Evolutionary conservation across 805 yeast genomes (phyloP), one percentile per base, ranked within the genome.

Genomic region (Lipomyces kockii): DNA sequence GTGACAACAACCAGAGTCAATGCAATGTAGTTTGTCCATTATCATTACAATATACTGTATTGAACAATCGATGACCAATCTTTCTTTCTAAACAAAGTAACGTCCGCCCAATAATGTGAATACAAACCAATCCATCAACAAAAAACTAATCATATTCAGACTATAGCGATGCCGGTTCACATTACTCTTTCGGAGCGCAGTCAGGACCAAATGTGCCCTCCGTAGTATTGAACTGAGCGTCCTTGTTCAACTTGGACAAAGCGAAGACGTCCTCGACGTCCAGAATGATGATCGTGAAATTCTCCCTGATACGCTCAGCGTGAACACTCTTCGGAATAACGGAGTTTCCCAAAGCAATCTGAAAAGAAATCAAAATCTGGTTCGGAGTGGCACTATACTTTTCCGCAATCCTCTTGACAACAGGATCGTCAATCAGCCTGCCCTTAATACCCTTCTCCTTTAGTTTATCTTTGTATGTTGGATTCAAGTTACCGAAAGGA

Each of bases 401-500:
- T 62, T 83, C 76, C 29, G 91, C 89, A 51, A 90, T 76, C 69
- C 85, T 81, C 58, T 78, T 72, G 14, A 89, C 82, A 25, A 81
- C 71, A 17, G 86, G 86, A 58, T 86, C 76, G 69, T 86, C 82
- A 57, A 78, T 72, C 17, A 89, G 82, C 6, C 8, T 25, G 34
- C 60, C 52, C 29, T 20, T 29, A 17, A 43, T n/a, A n/a, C 49
- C 49, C 49, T 17, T 17, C 49, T 43, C 49, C 22, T 5, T n/a
- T 12, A 25, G 25, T 20, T 39, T 20, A 29, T 20, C 52, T 27
- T 32, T 29, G 59, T 62, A 66, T 11, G 37, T 60, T 9, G 62
- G 56, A n/a, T 58, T 60, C 34, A 59, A 25, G 3, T 88, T 82
- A 54, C 92, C 94, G 73, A 91, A 81, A 34, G 97, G 95, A 37